Percentiles rank a stretch among this genome's conserved stretches.
phyloP scores from a whole-genome alignment of 139 green algal genomes.

The Edaphochlamys debaryana region DNA sequence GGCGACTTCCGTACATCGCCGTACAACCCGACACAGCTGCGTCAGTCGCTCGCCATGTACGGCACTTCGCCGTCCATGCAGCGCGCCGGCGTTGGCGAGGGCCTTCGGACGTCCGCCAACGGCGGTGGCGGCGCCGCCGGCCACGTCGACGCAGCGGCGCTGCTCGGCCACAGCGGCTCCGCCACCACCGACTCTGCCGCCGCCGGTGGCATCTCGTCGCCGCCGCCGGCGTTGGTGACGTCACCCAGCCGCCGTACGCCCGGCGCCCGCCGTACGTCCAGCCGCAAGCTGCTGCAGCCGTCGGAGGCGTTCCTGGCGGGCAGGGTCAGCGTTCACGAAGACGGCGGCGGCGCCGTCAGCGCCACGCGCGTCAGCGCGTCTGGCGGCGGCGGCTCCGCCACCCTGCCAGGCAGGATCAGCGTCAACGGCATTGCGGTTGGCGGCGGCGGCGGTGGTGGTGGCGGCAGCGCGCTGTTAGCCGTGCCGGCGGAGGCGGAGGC shows the following conservation, averaged over 20 bases:
- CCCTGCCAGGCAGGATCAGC: background rate
- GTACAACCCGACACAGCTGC: background rate
- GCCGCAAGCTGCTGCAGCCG: slow-evolving; percentile 25
- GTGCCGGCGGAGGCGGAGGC: background rate
- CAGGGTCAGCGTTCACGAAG: no score
- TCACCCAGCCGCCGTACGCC: no score
- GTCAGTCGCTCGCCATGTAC: background rate
- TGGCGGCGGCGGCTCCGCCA: background rate
- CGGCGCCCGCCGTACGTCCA: background rate
- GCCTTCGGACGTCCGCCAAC: no score
- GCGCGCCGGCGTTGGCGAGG: no score
- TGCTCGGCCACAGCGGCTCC: background rate
- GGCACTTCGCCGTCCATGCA: background rate
- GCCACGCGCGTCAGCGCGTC: background rate
- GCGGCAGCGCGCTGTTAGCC: background rate
- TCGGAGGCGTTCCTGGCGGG: slow-evolving; percentile 24
- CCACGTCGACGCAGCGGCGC: no score
- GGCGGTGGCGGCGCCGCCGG: no score
- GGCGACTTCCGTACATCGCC: background rate
- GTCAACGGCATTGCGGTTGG: background rate
- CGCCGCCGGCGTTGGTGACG: background rate
- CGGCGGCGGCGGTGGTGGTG: no score
- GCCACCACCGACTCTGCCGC: background rate
- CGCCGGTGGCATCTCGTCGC: background rate
- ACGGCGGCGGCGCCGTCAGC: background rate